Evolutionary conservation across 106 monocot species (phyloP).

Genomic region (Gastrodia elata): DNA sequence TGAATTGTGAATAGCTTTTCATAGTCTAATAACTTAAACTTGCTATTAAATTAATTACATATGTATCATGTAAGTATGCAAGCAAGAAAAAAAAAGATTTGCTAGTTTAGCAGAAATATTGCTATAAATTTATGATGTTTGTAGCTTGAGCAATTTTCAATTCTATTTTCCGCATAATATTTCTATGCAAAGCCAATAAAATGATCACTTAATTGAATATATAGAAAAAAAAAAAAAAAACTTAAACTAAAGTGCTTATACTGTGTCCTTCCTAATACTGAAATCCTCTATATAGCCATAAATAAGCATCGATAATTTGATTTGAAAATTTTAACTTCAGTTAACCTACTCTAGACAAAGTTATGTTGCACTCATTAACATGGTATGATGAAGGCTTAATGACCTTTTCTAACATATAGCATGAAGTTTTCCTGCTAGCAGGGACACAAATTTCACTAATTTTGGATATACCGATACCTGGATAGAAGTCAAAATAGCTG

Average conservation of each 20-base stretch:
- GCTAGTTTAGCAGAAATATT: too few species aligned
- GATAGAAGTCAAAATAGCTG: slow-evolving; percentile 21
- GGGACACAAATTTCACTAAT: neutral
- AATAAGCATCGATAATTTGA: neutral
- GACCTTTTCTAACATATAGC: neutral
- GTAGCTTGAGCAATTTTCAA: too few species aligned
- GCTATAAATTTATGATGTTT: too few species aligned
- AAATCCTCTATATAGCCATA: neutral
- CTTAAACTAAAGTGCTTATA: neutral
- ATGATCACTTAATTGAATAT: too few species aligned
- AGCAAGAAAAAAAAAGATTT: too few species aligned
- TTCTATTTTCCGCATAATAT: too few species aligned
- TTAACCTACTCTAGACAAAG: neutral
- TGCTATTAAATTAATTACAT: too few species aligned
- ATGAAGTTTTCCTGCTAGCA: neutral
- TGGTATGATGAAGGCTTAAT: neutral
- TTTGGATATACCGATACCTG: slow-evolving; percentile 8
- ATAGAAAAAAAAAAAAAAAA: too few species aligned
- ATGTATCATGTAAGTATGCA: too few species aligned
- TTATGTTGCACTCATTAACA: neutral
- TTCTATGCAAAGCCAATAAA: too few species aligned
- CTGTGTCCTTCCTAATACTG: neutral
- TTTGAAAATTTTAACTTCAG: neutral
- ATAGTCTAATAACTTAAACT: too few species aligned
- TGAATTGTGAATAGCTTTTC: too few species aligned